Percentiles rank a stretch among this genome's conserved stretches.
These are phyloP conservation scores for Mycena galopus DNA, from an alignment of 768 basidiomycete species.

Conservation along the genomic window DNA sequence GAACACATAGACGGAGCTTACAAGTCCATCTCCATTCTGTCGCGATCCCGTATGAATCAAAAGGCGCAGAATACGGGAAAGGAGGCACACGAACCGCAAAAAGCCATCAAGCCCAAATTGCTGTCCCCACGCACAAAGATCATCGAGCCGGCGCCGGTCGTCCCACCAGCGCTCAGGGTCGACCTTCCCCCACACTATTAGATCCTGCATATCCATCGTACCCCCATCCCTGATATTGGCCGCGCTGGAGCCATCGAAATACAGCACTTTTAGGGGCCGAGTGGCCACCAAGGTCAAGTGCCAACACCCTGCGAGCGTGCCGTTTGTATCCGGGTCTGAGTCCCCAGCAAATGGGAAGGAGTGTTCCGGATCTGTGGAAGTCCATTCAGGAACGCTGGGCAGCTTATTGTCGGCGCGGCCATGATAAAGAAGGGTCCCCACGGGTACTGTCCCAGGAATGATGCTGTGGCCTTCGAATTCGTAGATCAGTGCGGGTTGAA, in stretches of 20 bases:
- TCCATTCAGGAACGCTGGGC: constrained; percentile 38
- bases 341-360: constrained; percentile 21
- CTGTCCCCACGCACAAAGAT: not conserved
- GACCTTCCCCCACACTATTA: not conserved
- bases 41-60: not conserved
- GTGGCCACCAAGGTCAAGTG: constrained; percentile 33
- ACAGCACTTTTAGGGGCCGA: constrained; percentile 4
- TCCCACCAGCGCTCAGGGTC: not conserved
- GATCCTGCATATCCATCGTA: constrained; percentile 4
- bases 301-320: constrained; percentile 47
- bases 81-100: constrained; percentile 2
- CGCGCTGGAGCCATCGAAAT: too few species aligned
- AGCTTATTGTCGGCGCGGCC: constrained; percentile 28
- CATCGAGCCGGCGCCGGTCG: constrained; percentile 45
- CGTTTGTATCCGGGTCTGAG: not conserved
- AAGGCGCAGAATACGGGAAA: not conserved
- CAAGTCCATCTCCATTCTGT: constrained; percentile 47
- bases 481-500: not conserved
- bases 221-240: not conserved
- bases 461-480: constrained; percentile 38
- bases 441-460: constrained; percentile 37
- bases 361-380: constrained; percentile 41
- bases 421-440: constrained; percentile 44
- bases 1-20: constrained; percentile 36
- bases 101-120: constrained; percentile 6